A percentile compares a stretch with the other conserved stretches of the same genome.
phyloP scores from a whole-genome alignment of 2,329 filamentous ascomycete species.

The Colletotrichum liaoningense region DNA sequence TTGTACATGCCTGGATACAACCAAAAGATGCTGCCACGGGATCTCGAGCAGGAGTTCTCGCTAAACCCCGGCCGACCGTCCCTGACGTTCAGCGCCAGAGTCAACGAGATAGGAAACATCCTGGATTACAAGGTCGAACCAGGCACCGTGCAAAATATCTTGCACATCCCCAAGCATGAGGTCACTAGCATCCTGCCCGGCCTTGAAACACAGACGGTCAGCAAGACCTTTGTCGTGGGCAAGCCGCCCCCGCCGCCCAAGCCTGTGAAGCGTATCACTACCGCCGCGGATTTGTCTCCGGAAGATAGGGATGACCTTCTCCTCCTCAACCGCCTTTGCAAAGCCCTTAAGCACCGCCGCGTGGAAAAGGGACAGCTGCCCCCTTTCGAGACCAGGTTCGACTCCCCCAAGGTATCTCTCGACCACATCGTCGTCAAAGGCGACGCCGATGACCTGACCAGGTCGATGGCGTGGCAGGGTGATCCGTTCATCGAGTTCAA shows the following conservation, averaged over 20 bases:
- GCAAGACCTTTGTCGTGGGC: conserved; percentile 49
- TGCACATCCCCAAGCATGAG: conserved; percentile 59
- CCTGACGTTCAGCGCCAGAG: conserved; percentile 71
- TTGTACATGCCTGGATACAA: conserved; percentile 70
- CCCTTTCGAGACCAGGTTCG: neutral
- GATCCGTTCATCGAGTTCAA: conserved; percentile 63
- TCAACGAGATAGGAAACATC: conserved; percentile 64
- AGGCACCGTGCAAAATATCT: conserved; percentile 64
- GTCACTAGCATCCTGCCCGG: conserved; percentile 32
- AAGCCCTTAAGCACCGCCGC: conserved; percentile 51
- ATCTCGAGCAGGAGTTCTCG: conserved; percentile 61
- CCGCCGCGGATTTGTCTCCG: conserved; percentile 53
- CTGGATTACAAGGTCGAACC: conserved; percentile 66
- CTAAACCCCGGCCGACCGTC: conserved; percentile 62
- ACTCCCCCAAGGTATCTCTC: conserved; percentile 55
- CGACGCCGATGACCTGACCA: conserved; percentile 21
- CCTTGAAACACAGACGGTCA: neutral
- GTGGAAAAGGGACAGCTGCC: conserved; percentile 35
- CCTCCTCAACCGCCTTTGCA: conserved; percentile 60
- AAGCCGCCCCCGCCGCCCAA: conserved; percentile 36
- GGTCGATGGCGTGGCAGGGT: conserved; percentile 50
- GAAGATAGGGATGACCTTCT: conserved; percentile 58
- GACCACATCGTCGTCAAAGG: conserved; percentile 40
- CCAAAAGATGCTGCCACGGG: conserved; percentile 66
- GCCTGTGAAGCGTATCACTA: conserved; percentile 56